phyloP scores from a whole-genome alignment of 1,284 basidiomycete species.

The Apiotrichum gracile region DNA sequence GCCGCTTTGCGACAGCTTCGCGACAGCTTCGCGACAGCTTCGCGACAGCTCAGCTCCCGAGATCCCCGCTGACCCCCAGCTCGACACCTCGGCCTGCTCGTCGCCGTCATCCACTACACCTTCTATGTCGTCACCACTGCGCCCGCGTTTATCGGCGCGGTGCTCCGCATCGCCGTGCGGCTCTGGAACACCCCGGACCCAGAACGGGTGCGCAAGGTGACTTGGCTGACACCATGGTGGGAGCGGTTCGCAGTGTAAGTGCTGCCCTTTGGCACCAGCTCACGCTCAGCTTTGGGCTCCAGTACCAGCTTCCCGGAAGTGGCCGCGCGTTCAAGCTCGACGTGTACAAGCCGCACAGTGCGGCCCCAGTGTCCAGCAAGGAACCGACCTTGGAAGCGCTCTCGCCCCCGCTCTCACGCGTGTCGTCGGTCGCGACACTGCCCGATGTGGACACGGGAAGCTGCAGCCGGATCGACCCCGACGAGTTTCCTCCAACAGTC shows the following conservation, averaged over 20 bases:
- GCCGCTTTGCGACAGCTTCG: too few species aligned
- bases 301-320: constrained; percentile 3
- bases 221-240: constrained; percentile 8
- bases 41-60: not conserved
- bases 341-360: constrained; percentile 9
- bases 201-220: not conserved
- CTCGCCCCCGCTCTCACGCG: constrained; percentile 6
- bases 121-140: constrained; percentile 5
- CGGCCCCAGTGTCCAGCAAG: not conserved
- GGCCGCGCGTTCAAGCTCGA: constrained; percentile 10
- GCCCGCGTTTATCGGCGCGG: constrained; percentile 3
- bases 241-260: constrained; percentile 11
- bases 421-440: constrained; percentile 5
- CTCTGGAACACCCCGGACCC: constrained; percentile 7
- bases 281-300: constrained; percentile 9
- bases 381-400: not conserved
- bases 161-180: not conserved
- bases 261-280: not conserved
- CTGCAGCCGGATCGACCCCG: constrained; percentile 3
- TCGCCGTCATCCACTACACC: constrained; percentile 12
- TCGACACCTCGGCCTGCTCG: constrained; percentile 16
- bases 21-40: too few species aligned
- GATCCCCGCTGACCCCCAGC: constrained; percentile 3
- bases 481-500: constrained; percentile 9
- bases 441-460: constrained; percentile 15